phyloP scores from a whole-genome alignment of 345 rosid species.

The Syzygium aqueum region DNA sequence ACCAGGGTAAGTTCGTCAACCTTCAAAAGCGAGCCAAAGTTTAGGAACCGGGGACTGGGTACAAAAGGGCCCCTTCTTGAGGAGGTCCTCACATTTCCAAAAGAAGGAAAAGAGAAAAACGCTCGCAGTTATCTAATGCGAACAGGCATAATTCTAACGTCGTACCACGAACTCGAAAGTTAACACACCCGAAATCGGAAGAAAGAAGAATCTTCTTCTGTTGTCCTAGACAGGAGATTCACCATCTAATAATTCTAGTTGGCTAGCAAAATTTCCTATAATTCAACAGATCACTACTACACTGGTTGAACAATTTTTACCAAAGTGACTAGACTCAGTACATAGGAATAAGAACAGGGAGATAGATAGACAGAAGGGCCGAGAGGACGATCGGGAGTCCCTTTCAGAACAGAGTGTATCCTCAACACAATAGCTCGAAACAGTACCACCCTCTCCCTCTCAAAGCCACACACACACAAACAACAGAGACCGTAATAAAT shows the following conservation, averaged over 20 bases:
- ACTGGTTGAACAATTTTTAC: neutral
- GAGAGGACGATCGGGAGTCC: neutral
- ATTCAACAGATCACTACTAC: neutral
- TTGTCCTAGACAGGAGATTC: neutral
- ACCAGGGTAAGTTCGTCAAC: neutral
- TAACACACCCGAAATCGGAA: neutral
- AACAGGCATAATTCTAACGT: neutral
- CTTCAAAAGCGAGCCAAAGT: neutral
- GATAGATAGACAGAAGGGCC: neutral
- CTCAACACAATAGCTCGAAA: neutral
- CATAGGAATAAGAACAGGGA: neutral
- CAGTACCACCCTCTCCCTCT: neutral
- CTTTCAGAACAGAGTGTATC: neutral
- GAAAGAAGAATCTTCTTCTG: neutral
- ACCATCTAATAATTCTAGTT: neutral
- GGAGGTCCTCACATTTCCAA: neutral
- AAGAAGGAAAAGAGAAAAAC: neutral
- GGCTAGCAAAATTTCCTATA: neutral
- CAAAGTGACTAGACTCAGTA: neutral
- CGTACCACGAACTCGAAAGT: neutral
- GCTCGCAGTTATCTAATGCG: neutral
- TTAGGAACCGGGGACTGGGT: neutral
- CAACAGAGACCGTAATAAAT: neutral
- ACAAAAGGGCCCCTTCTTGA: neutral
- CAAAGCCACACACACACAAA: neutral